phyloP scores from a whole-genome alignment of 2,329 filamentous ascomycete genomes.

The Pseudomassariella vexata region DNA sequence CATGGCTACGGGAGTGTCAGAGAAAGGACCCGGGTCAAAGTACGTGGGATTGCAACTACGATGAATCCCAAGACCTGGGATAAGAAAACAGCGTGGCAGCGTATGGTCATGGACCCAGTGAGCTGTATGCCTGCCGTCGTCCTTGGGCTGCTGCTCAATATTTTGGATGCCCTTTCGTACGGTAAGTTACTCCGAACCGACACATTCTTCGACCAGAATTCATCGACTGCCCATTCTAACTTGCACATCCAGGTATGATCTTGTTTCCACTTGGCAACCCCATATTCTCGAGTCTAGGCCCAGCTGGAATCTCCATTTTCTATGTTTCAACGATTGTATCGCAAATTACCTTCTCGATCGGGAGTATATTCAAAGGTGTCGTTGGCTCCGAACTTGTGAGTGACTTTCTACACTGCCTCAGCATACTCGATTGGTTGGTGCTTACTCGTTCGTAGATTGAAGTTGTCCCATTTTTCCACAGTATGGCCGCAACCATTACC shows the following conservation, averaged over 20 bases:
- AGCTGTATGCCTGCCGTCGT: constrained; percentile 79
- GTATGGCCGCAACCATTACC: constrained; percentile 90
- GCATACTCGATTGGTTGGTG: constrained; percentile 1
- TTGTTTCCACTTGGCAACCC: constrained; percentile 86
- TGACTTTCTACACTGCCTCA: constrained; percentile 6
- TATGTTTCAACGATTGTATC: constrained; percentile 96
- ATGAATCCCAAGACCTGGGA: constrained; percentile 69
- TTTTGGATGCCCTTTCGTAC: constrained; percentile 91
- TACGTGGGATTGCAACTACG: constrained; percentile 23
- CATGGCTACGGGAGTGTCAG: constrained; percentile 19
- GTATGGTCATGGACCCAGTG: constrained; percentile 59
- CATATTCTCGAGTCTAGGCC: constrained; percentile 78
- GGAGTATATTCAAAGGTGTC: constrained; percentile 84
- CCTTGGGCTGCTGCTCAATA: constrained; percentile 82
- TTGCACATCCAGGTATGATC: constrained; percentile 68
- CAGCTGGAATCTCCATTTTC: constrained; percentile 96
- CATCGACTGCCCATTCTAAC: no score
- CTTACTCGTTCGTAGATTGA: constrained; percentile 62
- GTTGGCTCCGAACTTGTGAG: constrained; percentile 87
- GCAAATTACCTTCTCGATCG: constrained; percentile 81
- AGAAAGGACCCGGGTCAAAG: constrained; percentile 10
- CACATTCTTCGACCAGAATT: no score
- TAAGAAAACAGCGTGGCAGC: constrained; percentile 56
- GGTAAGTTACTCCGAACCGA: constrained; percentile 40
- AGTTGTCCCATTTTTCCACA: constrained; percentile 97